Base-by-base conservation (phyloP, 805 yeast genomes). In the Pichia ethanolica region DNA sequence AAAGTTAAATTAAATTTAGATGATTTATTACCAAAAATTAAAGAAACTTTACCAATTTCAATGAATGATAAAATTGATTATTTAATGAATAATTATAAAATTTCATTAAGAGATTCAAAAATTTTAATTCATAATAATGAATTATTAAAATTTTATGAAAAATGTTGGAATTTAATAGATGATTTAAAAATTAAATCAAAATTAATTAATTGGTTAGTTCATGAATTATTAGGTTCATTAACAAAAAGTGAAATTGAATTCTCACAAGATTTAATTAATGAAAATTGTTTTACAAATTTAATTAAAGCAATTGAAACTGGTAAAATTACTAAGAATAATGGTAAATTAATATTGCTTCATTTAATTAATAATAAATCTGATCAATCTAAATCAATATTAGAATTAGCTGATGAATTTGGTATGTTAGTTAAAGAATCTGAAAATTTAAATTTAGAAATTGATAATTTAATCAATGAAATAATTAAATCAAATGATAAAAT, bases 51-150 rank as follows among this genome's bases (percentile, higher is more conserved):
- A 44, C 90, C 91, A 0, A 70, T 63, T 9, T 64, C 83, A 1
- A 90, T 96, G 0, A 91, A 88, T 48, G 70, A 68, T 5, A 65
- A 78, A 5, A 59, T 88, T 27, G 65, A 63, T 10, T 64, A 59
- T 30, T 46, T 63, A 34, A 66, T 90, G 44, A 65, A 57, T 4
- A 87, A 88, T 5, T 37, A 38, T 26, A 10, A 43, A 20, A 14
- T 91, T 37, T 76, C 81, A 39, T 59, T 84, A 13, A 83, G 86
- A 55, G 95, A 89, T 65, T 96, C 96, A 0, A 76, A 74, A 50
- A 81, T 88, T 12, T 67, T 89, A 41, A 66, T 86, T 3, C 71
- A 77, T 27, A 74, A 79, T 53, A 68, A 73, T 25, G 56, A 56
- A 5, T 57, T 87, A 42, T 68, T 79, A 42, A 64, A 65, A 1